phyloP scores from a whole-genome alignment of 768 basidiomycete genomes.

The Dacryopinax spathularia region DNA sequence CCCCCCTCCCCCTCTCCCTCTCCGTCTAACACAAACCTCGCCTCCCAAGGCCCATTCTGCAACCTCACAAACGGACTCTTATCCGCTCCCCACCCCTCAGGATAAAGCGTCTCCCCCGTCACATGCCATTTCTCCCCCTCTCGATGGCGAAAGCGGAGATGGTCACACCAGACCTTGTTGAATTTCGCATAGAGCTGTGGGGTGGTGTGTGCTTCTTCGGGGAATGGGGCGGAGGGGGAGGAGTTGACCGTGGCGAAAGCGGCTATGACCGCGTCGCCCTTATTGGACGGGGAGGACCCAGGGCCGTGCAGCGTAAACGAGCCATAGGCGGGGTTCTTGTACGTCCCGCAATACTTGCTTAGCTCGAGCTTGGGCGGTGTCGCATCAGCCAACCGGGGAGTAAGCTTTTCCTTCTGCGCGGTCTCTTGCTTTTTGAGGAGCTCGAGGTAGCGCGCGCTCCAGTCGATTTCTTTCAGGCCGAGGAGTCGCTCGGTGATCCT shows the following conservation, averaged over 20 bases:
- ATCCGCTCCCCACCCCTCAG: neutral
- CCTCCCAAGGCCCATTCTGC: neutral
- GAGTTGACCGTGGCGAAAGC: slow-evolving; percentile 22
- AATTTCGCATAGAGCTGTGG: slow-evolving; percentile 22
- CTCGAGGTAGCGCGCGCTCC: slow-evolving; percentile 7
- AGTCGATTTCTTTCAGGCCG: slow-evolving; percentile 3
- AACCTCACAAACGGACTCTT: neutral
- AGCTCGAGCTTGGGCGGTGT: slow-evolving; percentile 7
- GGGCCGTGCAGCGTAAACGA: slow-evolving; percentile 27
- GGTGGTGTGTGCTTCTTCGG: neutral
- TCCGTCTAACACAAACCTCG: neutral
- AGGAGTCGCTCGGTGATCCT: slow-evolving; percentile 18
- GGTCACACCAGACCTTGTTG: slow-evolving; percentile 18
- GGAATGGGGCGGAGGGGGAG: neutral
- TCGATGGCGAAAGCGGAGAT: neutral
- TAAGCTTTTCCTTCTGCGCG: neutral
- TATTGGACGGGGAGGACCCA: slow-evolving; percentile 13
- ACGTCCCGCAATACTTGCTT: slow-evolving; percentile 26
- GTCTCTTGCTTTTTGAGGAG: neutral
- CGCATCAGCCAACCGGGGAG: neutral
- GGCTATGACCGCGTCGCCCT: slow-evolving; percentile 17
- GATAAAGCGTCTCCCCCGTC: neutral
- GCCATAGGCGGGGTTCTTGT: slow-evolving; percentile 28
- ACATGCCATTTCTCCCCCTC: neutral
- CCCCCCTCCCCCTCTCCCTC: too few relatives aligned